Conservation (phyloP, 2,329 filamentous ascomycete genomes). For the Curvularia spicifera region DNA sequence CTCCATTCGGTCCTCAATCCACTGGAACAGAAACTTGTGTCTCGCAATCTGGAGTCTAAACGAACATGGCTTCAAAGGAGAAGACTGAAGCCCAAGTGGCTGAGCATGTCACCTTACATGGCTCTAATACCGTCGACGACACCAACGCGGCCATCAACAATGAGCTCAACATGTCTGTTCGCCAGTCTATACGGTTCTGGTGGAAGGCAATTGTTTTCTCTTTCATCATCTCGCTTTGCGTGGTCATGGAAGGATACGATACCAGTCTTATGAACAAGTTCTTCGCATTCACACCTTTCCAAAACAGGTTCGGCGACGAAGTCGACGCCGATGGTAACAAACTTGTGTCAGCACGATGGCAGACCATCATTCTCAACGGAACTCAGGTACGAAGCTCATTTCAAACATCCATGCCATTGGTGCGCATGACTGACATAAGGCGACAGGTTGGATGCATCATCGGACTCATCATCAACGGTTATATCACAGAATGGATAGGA, state of each 20-base stretch:
- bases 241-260: slow-evolving; percentile 89
- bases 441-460: slow-evolving; percentile 49
- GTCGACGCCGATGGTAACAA: slow-evolving; percentile 42
- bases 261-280: slow-evolving; percentile 80
- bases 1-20: not conserved
- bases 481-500: slow-evolving; percentile 52
- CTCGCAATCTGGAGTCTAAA: slow-evolving; percentile 4
- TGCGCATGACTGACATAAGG: slow-evolving; percentile 15
- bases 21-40: not conserved
- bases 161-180: slow-evolving; percentile 59
- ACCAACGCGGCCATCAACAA: slow-evolving; percentile 47
- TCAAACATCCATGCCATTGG: not conserved
- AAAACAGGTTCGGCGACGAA: slow-evolving; percentile 49
- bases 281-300: slow-evolving; percentile 58
- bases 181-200: slow-evolving; percentile 77
- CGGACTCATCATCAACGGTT: slow-evolving; percentile 54
- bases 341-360: slow-evolving; percentile 52
- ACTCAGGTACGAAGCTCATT: slow-evolving; percentile 40
- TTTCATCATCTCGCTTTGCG: slow-evolving; percentile 81
- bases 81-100: slow-evolving; percentile 31
- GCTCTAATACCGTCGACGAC: slow-evolving; percentile 20
- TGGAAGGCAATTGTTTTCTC: slow-evolving; percentile 85
- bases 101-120: slow-evolving; percentile 25
- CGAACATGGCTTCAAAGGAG: slow-evolving; percentile 19
- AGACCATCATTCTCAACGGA: slow-evolving; percentile 53